Evolutionary conservation across 371 early-diverging fungal species (phyloP).

Genomic region (Mucor indicus): DNA sequence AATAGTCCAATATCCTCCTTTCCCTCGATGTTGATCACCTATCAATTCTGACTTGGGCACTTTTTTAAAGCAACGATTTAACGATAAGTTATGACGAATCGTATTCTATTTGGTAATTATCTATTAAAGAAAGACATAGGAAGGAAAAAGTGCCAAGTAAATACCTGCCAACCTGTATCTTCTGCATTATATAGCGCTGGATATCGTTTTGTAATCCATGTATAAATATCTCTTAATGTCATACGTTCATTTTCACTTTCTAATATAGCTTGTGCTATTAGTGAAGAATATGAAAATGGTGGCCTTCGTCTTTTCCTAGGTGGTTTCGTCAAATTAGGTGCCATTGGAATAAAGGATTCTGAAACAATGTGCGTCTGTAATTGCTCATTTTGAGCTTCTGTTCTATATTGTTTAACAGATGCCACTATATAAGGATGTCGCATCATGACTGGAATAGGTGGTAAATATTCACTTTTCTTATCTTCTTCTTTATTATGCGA

Average conservation of each 20-base stretch:
- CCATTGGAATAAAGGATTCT: conserved; percentile 48
- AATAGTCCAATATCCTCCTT: conserved; percentile 61
- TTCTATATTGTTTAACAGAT: conserved; percentile 39
- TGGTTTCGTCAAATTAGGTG: conserved; percentile 39
- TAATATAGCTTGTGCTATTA: conserved; percentile 74
- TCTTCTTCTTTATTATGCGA: too few species aligned
- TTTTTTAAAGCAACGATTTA: conserved; percentile 73
- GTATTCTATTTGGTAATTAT: conserved; percentile 52
- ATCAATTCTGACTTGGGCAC: conserved; percentile 56
- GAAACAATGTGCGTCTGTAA: conserved; percentile 44
- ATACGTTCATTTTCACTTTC: conserved; percentile 53
- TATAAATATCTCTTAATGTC: conserved; percentile 71
- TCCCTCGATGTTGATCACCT: conserved; percentile 39
- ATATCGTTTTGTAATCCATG: conserved; percentile 68
- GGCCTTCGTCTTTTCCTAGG: conserved; percentile 62
- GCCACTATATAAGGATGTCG: conserved; percentile 35
- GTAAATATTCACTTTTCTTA: conserved; percentile 31
- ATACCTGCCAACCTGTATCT: conserved; percentile 70
- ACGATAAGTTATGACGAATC: conserved; percentile 77
- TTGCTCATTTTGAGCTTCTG: conserved; percentile 41
- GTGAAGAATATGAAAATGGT: conserved; percentile 72
- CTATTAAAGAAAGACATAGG: not conserved
- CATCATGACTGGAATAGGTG: conserved; percentile 44
- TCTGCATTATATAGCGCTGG: conserved; percentile 67
- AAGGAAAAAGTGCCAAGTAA: not conserved